Base-by-base conservation (phyloP, 1,284 basidiomycete genomes). In the Earliella scabrosa region DNA sequence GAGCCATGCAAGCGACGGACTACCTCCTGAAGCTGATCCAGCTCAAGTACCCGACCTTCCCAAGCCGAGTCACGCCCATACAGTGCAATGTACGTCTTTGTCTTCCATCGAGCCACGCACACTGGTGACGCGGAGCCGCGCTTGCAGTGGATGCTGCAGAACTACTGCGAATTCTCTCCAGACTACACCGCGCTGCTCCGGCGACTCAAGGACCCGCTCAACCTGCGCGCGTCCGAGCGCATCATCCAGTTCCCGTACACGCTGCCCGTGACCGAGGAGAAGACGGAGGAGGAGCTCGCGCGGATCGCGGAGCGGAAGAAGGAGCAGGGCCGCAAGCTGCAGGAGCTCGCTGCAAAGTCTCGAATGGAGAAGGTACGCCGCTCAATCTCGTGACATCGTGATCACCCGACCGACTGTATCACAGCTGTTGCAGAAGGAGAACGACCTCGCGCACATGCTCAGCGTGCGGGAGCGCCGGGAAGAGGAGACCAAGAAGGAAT, bases 1-100 rank as follows among this genome's bases (percentile, higher is more conserved):
- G 97, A 31, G 88, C 93, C 9, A 83, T 87, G 0, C 95, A 97
- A 67, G 88, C 95, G 0, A 86, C 92, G 0, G 97, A 99, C 45
- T 91, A 97, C 65, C 81, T 99, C 46, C 83, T 97, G 53, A 96
- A 95, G 67, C 85, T 97, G 7, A 86, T 95, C 34, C 96, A 98
- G 71, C 83, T 99, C 53, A 99, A 99, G 71, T 98, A 99, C 69
- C 92, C 97, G 14, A 90, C 82, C 40, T 99, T 99, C 65, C 82
- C 82, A 14, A 86, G 82, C 2, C 80, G 85, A 32, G 80, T 89
- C 4, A 84, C 81, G 0, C 66, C 78, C 11, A 60, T 73, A 0
- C 86, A 87, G 60, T 80, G 85, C 14, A 83, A 77, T 43, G 86
- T 87, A 68, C 51, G 77, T 71, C 16, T n/a, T 32, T 4, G 20